These are phyloP conservation scores for Brettanomyces sp. DNA, from an alignment of 805 yeast genomes.

Conservation along the genomic window DNA sequence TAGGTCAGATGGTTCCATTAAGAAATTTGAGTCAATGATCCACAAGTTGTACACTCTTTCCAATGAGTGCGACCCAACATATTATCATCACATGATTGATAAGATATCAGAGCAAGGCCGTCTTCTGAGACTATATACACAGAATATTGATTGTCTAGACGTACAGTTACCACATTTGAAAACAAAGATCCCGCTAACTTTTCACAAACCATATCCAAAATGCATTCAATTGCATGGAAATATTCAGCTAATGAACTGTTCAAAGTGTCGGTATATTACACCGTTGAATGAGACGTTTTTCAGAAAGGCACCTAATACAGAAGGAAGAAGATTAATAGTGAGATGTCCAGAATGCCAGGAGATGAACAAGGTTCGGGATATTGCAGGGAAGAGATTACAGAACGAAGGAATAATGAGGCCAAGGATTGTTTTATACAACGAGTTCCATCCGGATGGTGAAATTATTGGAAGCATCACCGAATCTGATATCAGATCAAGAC, in stretches of 20 bases:
- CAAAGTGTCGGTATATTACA: constrained; percentile 59
- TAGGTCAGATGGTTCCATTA: constrained; percentile 48
- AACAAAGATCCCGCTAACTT: constrained; percentile 40
- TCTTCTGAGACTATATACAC: constrained; percentile 70
- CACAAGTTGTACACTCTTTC: constrained; percentile 50
- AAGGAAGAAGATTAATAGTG: constrained; percentile 27
- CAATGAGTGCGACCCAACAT: constrained; percentile 52
- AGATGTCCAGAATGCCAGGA: constrained; percentile 61
- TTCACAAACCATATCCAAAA: constrained; percentile 31
- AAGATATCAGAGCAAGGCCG: constrained; percentile 52
- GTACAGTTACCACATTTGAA: constrained; percentile 39
- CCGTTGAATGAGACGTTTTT: constrained; percentile 46
- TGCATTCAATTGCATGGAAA: constrained; percentile 84
- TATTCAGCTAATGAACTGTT: constrained; percentile 61
- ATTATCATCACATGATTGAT: constrained; percentile 61
- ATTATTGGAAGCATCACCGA: constrained; percentile 71
- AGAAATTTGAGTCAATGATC: constrained; percentile 67
- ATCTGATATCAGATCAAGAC: constrained; percentile 49
- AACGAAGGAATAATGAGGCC: constrained; percentile 58
- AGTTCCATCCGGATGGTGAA: constrained; percentile 81
- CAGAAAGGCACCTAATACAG: constrained; percentile 5
- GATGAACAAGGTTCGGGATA: constrained; percentile 40
- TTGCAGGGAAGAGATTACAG: constrained; percentile 59
- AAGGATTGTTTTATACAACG: constrained; percentile 61
- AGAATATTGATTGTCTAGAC: constrained; percentile 80